Percentiles rank a stretch among this genome's conserved stretches.
Evolutionary conservation across 371 early-diverging fungal species (phyloP).

Genomic region (Circinella umbellata): DNA sequence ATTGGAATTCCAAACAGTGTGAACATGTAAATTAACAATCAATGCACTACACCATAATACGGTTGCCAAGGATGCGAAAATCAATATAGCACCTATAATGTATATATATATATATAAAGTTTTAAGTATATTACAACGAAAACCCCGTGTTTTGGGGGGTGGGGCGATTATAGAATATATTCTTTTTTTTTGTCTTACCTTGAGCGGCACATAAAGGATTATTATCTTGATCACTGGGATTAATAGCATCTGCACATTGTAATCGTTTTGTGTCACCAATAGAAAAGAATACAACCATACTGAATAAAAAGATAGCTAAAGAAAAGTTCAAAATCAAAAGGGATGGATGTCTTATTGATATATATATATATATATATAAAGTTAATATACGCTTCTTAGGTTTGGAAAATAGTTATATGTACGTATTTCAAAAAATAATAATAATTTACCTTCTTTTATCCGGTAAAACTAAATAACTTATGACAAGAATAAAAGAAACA

Average conservation of each 20-base stretch:
- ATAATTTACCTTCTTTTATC: constrained; percentile 52
- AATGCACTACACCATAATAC: constrained; percentile 67
- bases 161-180: neutral
- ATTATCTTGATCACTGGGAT: constrained; percentile 56
- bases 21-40: constrained; percentile 69
- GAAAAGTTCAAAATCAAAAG: constrained; percentile 67
- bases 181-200: constrained; percentile 29
- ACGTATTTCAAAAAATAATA: too few relatives aligned
- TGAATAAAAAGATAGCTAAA: constrained; percentile 60
- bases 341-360: constrained; percentile 56
- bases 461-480: constrained; percentile 63
- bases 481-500: constrained; percentile 51
- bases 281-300: constrained; percentile 57
- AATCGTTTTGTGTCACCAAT: constrained; percentile 56
- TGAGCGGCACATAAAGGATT: constrained; percentile 69
- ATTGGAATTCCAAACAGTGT: constrained; percentile 70
- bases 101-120: neutral
- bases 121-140: neutral
- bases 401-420: too few relatives aligned
- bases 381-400: too few relatives aligned
- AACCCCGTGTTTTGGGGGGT: neutral
- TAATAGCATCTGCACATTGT: constrained; percentile 58
- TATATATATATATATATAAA: too few relatives aligned
- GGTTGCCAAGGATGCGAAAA: constrained; percentile 62
- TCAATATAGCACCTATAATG: constrained; percentile 49